These are phyloP conservation scores for Arabis alpina DNA, from an alignment of 345 rosid genomes.

Conservation along the genomic window DNA sequence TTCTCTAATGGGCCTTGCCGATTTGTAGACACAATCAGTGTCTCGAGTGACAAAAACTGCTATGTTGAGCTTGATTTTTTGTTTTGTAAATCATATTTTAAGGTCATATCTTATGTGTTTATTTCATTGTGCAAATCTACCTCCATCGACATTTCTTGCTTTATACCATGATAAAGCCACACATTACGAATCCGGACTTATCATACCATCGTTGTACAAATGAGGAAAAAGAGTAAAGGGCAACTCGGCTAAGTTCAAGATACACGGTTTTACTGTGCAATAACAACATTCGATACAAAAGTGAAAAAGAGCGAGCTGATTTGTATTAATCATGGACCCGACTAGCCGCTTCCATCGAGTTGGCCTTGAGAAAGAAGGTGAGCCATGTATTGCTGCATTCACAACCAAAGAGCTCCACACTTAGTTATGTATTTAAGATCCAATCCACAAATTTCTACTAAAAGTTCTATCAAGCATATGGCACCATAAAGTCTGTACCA, in stretches of 20 bases:
- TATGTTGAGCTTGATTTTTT: too few species aligned
- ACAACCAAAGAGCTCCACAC: constrained; percentile 7
- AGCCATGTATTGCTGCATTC: constrained; percentile 87
- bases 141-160: not conserved
- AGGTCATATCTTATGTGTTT: too few species aligned
- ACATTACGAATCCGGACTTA: not conserved
- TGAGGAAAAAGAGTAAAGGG: not conserved
- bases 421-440: not conserved
- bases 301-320: not conserved
- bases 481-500: constrained; percentile 8
- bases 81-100: too few species aligned
- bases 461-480: constrained; percentile 11
- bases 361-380: constrained; percentile 89
- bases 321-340: not conserved
- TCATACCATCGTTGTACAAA: not conserved
- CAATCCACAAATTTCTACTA: not conserved
- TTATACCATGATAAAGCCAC: not conserved
- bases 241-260: not conserved
- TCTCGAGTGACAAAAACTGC: too few species aligned
- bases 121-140: too few species aligned
- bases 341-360: constrained; percentile 77
- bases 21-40: not conserved
- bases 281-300: constrained; percentile 10
- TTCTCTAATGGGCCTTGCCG: constrained; percentile 2
- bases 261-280: not conserved